Evolutionary conservation across 164 flowering plant species (phyloP).

Genomic region (Tinospora cordifolia): DNA sequence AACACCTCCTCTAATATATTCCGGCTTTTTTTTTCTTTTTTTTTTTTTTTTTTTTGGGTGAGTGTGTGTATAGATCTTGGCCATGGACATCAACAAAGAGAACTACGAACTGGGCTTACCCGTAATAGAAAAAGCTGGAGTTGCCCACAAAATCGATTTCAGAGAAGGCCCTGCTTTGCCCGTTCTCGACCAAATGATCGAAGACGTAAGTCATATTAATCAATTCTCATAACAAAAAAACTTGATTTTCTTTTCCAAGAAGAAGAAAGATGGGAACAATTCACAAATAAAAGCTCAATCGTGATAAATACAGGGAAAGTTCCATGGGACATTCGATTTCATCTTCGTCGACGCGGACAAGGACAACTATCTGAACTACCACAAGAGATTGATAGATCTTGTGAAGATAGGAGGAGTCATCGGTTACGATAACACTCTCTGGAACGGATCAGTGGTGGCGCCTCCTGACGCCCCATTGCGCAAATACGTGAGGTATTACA

Average conservation of each 20-base stretch:
- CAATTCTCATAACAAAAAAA: neutral
- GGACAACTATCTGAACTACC: slow-evolving; percentile 93
- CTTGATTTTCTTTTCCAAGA: too few relatives aligned
- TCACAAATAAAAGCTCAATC: neutral
- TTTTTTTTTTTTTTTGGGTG: too few relatives aligned
- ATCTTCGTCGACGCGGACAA: slow-evolving; percentile 97
- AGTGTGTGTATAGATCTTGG: slow-evolving; percentile 60
- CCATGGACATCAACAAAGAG: slow-evolving; percentile 89
- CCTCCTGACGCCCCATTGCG: slow-evolving; percentile 84
- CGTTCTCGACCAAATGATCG: slow-evolving; percentile 66
- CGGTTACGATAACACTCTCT: slow-evolving; percentile 96
- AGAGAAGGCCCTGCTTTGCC: slow-evolving; percentile 93
- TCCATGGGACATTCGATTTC: slow-evolving; percentile 79
- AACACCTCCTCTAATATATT: too few relatives aligned
- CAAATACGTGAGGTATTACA: slow-evolving; percentile 81
- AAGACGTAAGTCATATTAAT: slow-evolving; percentile 44
- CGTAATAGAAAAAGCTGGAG: slow-evolving; percentile 76
- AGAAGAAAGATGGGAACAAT: too few relatives aligned
- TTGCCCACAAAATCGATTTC: slow-evolving; percentile 96
- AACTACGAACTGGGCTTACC: slow-evolving; percentile 87
- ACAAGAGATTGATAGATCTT: slow-evolving; percentile 75
- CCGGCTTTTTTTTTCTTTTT: neutral
- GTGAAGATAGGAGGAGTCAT: slow-evolving; percentile 88
- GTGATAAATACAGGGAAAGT: slow-evolving; percentile 41
- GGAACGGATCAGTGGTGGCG: slow-evolving; percentile 94